Evolutionary conservation across 192 early-diverging fungal species (phyloP).

Genomic region (Coemansia sp.): DNA sequence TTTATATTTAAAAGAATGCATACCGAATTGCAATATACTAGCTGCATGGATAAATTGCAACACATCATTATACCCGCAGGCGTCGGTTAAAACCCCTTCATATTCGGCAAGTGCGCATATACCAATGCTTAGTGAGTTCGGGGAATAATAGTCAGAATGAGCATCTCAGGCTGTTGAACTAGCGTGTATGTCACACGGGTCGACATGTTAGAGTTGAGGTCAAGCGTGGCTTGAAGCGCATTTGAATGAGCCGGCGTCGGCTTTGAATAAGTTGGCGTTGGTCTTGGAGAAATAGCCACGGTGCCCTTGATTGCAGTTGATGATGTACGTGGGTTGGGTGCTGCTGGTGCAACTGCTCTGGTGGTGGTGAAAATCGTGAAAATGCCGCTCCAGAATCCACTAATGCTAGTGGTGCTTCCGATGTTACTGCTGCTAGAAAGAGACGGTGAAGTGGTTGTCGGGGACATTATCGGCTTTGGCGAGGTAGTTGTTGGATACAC

Average conservation of each 20-base stretch:
- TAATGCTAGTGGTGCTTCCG: neutral
- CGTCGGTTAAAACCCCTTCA: neutral
- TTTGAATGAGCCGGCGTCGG: neutral
- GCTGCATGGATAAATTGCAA: neutral
- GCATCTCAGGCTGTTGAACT: constrained; percentile 5
- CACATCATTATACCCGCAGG: neutral
- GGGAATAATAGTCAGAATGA: constrained; percentile 20
- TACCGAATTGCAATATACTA: constrained; percentile 6
- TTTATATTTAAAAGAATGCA: neutral
- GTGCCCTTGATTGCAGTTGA: neutral
- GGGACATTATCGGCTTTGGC: neutral
- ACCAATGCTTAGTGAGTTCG: neutral
- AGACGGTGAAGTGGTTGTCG: neutral
- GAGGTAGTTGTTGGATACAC: neutral
- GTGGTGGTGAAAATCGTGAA: neutral
- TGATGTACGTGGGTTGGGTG: neutral
- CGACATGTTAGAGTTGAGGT: constrained; percentile 13
- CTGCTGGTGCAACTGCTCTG: neutral
- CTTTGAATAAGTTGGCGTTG: neutral
- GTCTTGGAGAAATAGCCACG: neutral
- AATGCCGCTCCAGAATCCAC: neutral
- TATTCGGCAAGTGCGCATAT: neutral
- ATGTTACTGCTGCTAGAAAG: neutral
- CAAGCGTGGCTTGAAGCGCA: constrained; percentile 5
- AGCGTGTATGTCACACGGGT: constrained; percentile 13